Percentiles rank a stretch among this genome's conserved stretches.
Conservation (phyloP, 805 yeast genomes). For the Tetrapisispora namnaoensis region DNA sequence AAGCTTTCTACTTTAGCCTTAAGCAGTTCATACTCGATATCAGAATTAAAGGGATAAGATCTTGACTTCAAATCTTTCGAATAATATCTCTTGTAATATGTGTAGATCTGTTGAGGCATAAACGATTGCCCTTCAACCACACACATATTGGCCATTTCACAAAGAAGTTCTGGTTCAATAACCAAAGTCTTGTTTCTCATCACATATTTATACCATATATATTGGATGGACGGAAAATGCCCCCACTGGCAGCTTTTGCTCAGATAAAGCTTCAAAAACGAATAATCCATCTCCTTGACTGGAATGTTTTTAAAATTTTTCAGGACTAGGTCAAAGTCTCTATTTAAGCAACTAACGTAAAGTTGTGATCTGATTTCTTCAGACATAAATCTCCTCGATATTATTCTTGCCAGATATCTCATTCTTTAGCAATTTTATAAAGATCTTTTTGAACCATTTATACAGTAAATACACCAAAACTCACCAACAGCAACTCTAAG, state of each 20-base stretch:
- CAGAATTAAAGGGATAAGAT: not conserved
- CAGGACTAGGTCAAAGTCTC: constrained; percentile 17
- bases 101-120: constrained; percentile 17
- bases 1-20: constrained; percentile 23
- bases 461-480: not conserved
- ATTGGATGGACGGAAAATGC: constrained; percentile 18
- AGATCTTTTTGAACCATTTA: not conserved
- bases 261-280: constrained; percentile 16
- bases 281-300: constrained; percentile 15
- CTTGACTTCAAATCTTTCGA: not conserved
- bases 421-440: not conserved
- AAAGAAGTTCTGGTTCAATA: constrained; percentile 16
- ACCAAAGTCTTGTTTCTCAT: constrained; percentile 11
- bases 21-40: constrained; percentile 14
- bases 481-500: too few relatives aligned
- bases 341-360: constrained; percentile 16
- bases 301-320: constrained; percentile 9
- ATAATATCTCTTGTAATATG: constrained; percentile 11
- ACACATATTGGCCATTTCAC: constrained; percentile 21
- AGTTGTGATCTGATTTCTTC: constrained; percentile 6
- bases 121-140: constrained; percentile 15
- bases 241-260: constrained; percentile 21
- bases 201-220: constrained; percentile 24
- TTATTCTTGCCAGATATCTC: not conserved
- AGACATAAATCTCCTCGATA: constrained; percentile 6